Evolutionary conservation across 768 basidiomycete species (phyloP), one percentile per base, ranked within the genome.

Genomic region (Lactarius akahatsu): DNA sequence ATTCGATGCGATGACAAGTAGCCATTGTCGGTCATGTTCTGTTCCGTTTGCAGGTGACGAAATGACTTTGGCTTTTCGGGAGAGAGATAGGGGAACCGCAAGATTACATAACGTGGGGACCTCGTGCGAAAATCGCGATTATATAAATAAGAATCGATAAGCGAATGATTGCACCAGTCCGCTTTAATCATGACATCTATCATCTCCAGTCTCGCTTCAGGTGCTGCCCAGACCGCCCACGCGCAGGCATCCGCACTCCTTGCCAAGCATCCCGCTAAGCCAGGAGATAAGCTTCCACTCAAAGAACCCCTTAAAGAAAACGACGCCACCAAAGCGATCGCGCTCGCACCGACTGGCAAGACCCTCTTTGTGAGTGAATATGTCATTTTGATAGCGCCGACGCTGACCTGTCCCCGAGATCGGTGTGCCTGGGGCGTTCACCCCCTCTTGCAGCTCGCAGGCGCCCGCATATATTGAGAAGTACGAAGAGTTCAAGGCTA

Each of bases 401-500:
- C 28, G 6, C 34, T 36, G n/a, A 30, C 34, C 8, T 9, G 26
- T 18, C 23, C 18, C 4, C 36, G 28, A 70, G 70, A 47, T 71
- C 30, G 70, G 68, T 26, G 68, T 71, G 10, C 69, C 69, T 30
- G 70, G 69, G 20, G 70, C 70, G 0, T 71, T 71, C 41, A 70
- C 70, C 23, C 70, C 70, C 13, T 52, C 68, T 13, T 70, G 70
- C 43, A 66, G 63, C 59, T 62, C 34, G 58, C 69, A 71, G 36
- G 69, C 55, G 20, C 70, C 70, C 1, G 70, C 65, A 11, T 94
- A 89, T 78, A 82, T 94, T 69, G 74, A 82, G 62, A 80, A 81
- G 61, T 89, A 84, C 75, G 82, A 87, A 16, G 79, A 87, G 73
- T 91, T 91, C 84, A 87, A 86, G 77, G 83, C 79, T 3, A 94